phyloP scores from a whole-genome alignment of 2,329 filamentous ascomycete species.

The Monosporascus sp. region DNA sequence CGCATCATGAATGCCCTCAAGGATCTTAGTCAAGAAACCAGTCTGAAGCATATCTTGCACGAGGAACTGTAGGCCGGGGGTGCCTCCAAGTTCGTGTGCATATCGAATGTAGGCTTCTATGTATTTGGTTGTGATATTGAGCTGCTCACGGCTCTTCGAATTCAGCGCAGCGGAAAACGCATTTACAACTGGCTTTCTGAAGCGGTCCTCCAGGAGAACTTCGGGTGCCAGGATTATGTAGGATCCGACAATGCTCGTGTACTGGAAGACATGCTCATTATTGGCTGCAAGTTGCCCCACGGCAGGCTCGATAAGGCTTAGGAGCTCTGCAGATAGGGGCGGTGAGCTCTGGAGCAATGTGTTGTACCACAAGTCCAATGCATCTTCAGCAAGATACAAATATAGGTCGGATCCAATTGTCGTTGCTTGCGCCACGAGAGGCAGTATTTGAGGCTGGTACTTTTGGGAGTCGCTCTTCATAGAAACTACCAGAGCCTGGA shows the following conservation, averaged over 20 bases:
- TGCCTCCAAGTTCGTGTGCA: constrained; percentile 57
- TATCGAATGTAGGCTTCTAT: constrained; percentile 62
- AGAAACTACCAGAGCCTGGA: constrained; percentile 78
- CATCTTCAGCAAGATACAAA: constrained; percentile 85
- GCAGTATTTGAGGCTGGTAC: constrained; percentile 76
- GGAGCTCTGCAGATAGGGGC: constrained; percentile 57
- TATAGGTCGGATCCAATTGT: constrained; percentile 70
- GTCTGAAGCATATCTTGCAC: constrained; percentile 60
- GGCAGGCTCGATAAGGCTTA: constrained; percentile 56
- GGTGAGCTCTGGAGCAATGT: constrained; percentile 63
- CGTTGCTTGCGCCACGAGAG: constrained; percentile 75
- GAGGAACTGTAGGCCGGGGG: constrained; percentile 56
- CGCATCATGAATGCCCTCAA: constrained; percentile 62
- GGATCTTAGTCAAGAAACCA: constrained; percentile 58
- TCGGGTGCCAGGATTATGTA: constrained; percentile 68
- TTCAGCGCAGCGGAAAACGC: constrained; percentile 47
- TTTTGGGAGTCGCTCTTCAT: constrained; percentile 73
- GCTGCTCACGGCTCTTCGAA: constrained; percentile 52
- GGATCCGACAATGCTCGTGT: constrained; percentile 61
- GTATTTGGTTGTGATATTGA: constrained; percentile 53
- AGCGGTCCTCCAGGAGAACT: constrained; percentile 56
- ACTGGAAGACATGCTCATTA: constrained; percentile 56
- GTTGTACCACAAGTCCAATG: constrained; percentile 80
- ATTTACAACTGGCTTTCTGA: constrained; percentile 44
- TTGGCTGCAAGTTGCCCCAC: constrained; percentile 65